These are phyloP conservation scores for Coprinopsis cinerea DNA, from an alignment of 768 basidiomycete species.

Conservation along the genomic window DNA sequence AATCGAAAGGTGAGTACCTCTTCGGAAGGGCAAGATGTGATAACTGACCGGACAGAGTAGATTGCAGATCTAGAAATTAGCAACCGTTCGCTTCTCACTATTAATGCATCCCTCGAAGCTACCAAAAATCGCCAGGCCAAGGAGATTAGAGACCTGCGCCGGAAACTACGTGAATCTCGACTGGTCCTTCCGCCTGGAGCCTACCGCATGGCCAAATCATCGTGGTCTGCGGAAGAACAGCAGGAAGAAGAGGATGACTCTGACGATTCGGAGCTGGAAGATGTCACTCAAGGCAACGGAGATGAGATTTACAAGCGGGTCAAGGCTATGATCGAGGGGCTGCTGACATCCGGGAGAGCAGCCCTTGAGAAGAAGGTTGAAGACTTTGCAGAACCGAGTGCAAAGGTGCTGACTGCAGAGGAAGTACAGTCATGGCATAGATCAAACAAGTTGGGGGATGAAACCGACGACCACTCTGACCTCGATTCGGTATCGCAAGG, in stretches of 20 bases:
- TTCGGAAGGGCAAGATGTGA: neutral
- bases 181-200: slow-evolving; percentile 67
- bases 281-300: slow-evolving; percentile 28
- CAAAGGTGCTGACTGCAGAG: slow-evolving; percentile 69
- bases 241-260: slow-evolving; percentile 42
- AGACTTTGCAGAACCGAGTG: slow-evolving; percentile 41
- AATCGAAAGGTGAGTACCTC: slow-evolving; percentile 63
- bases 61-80: slow-evolving; percentile 92
- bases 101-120: slow-evolving; percentile 78
- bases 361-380: slow-evolving; percentile 56
- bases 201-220: slow-evolving; percentile 51
- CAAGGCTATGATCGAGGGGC: slow-evolving; percentile 53
- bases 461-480: slow-evolving; percentile 15
- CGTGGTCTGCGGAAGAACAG: slow-evolving; percentile 37
- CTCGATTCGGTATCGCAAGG: slow-evolving; percentile 7
- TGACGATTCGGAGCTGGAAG: slow-evolving; percentile 32
- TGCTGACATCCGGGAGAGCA: slow-evolving; percentile 50
- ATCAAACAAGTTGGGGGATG: slow-evolving; percentile 19
- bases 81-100: slow-evolving; percentile 77
- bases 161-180: slow-evolving; percentile 77
- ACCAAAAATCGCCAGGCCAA: slow-evolving; percentile 74
- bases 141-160: slow-evolving; percentile 80
- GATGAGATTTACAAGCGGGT: slow-evolving; percentile 63
- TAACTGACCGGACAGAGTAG: slow-evolving; percentile 41
- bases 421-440: slow-evolving; percentile 61